phyloP scores from a whole-genome alignment of 2,329 filamentous ascomycete genomes.

The Aspergillus texensis region DNA sequence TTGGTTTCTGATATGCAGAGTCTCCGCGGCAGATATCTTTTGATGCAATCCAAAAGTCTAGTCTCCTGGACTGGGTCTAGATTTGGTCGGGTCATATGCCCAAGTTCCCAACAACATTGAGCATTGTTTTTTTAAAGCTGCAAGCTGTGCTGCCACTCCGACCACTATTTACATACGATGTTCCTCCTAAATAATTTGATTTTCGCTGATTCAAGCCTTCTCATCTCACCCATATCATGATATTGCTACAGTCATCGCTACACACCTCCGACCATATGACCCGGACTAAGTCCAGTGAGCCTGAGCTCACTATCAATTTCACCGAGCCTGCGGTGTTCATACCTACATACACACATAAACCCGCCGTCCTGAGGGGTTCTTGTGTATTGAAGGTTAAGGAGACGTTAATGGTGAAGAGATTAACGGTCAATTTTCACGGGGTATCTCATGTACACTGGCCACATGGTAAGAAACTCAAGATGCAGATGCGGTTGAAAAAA shows the following conservation, averaged over 20 bases:
- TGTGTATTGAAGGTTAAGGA: conserved; percentile 15
- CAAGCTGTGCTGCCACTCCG: background rate
- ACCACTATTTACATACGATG: conserved; percentile 7
- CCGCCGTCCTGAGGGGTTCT: conserved; percentile 18
- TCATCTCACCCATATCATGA: background rate
- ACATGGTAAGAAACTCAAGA: conserved; percentile 9
- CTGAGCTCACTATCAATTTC: conserved; percentile 10
- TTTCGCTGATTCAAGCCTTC: background rate
- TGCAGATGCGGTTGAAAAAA: background rate
- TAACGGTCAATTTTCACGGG: conserved; percentile 15
- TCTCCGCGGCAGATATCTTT: background rate
- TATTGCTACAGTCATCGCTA: conserved; percentile 3
- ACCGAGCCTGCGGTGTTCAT: conserved; percentile 20
- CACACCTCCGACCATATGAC: conserved; percentile 1
- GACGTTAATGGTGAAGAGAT: conserved; percentile 9
- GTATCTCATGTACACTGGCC: conserved; percentile 18
- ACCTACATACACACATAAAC: conserved; percentile 16
- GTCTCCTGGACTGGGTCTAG: background rate
- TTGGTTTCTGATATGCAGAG: background rate
- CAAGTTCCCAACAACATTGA: background rate
- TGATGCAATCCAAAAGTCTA: background rate
- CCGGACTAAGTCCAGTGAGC: conserved; percentile 3
- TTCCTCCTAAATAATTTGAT: background rate
- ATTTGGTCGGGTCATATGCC: conserved; percentile 1
- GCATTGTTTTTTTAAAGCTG: background rate